Evolutionary conservation across 306 rosid genomes (phyloP).

Genomic region (Vicia sativa): DNA sequence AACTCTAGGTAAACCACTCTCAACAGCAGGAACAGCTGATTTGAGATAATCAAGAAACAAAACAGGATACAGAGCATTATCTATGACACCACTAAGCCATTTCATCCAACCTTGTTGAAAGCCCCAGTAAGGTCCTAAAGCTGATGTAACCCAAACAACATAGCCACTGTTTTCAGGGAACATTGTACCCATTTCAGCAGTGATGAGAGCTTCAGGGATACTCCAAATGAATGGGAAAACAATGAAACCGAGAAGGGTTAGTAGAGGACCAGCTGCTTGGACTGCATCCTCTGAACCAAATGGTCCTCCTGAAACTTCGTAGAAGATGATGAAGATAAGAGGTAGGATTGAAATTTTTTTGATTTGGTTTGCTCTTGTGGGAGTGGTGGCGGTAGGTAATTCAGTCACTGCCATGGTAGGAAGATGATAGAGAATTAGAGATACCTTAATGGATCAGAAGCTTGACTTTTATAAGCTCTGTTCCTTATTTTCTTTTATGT

Average conservation of each 20-base stretch:
- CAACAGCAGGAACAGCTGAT: neutral
- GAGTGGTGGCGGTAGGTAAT: neutral
- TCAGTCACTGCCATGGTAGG: neutral
- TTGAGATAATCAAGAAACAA: conserved; percentile 20
- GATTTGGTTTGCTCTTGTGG: neutral
- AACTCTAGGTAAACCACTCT: neutral
- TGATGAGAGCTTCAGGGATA: conserved; percentile 10
- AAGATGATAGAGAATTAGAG: too few relatives aligned
- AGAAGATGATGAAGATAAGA: conserved; percentile 7
- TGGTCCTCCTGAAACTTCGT: conserved; percentile 12
- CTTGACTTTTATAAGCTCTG: neutral
- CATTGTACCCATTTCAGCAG: conserved; percentile 20
- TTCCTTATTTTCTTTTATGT: neutral
- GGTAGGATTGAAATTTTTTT: conserved; percentile 2
- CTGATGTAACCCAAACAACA: conserved; percentile 11
- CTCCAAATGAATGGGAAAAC: conserved; percentile 16
- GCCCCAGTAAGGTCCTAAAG: conserved; percentile 20
- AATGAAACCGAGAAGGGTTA: conserved; percentile 2
- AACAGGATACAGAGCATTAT: conserved; percentile 16
- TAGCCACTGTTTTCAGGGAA: conserved; percentile 21
- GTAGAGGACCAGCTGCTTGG: conserved; percentile 1
- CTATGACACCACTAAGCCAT: conserved; percentile 19
- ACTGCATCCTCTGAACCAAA: conserved; percentile 22
- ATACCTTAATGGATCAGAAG: neutral
- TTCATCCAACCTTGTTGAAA: conserved; percentile 18